Evolutionary conservation across 2,329 filamentous ascomycete genomes (phyloP).

Genomic region (Claviceps spartinae): DNA sequence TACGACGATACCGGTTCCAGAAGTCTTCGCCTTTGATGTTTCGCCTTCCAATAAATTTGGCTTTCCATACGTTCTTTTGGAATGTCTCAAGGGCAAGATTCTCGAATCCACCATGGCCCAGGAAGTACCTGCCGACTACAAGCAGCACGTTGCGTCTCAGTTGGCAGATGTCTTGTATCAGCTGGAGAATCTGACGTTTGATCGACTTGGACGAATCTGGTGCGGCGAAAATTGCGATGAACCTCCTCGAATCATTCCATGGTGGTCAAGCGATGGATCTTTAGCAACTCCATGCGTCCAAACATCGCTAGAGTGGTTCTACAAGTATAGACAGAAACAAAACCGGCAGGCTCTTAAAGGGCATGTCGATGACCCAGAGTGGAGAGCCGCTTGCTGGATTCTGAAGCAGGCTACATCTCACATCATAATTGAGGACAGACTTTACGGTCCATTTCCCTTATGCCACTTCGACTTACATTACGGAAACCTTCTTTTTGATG

Average conservation of each 20-base stretch:
- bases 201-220: constrained; percentile 5
- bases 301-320: constrained; percentile 6
- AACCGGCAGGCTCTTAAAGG: constrained; percentile 2
- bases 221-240: constrained; percentile 7
- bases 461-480: constrained; percentile 5
- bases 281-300: neutral
- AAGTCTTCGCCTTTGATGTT: constrained; percentile 1
- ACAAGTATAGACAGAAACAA: neutral
- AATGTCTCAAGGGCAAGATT: constrained; percentile 3
- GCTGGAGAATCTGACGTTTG: constrained; percentile 5
- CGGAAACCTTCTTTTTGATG: constrained; percentile 6
- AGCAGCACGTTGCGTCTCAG: neutral
- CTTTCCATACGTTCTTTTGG: constrained; percentile 7
- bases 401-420: constrained; percentile 5
- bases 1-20: constrained; percentile 4
- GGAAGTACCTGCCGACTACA: neutral
- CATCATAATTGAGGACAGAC: constrained; percentile 4
- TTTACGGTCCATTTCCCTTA: constrained; percentile 5
- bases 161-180: constrained; percentile 5
- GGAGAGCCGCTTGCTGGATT: constrained; percentile 4
- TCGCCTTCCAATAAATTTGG: constrained; percentile 4
- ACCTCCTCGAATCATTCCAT: constrained; percentile 5
- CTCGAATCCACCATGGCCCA: constrained; percentile 3
- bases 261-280: neutral
- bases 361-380: constrained; percentile 3